Evolutionary conservation across 202 grass and related monocot species (phyloP).

Genomic region (Saccharum hybrid): DNA sequence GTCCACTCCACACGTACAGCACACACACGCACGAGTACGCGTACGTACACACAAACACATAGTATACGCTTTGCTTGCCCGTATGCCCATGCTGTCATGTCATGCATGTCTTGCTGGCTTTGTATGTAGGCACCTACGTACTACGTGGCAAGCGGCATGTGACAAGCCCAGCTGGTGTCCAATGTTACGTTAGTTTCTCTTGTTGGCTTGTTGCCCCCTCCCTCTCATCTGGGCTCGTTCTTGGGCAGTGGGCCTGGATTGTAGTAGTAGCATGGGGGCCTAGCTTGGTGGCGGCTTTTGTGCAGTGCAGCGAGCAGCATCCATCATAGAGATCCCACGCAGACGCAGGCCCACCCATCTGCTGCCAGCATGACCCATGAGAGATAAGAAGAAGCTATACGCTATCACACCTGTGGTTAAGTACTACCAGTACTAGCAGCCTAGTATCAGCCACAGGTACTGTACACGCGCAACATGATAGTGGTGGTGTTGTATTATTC

Average conservation of each 20-base stretch:
- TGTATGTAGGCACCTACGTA: too few relatives aligned
- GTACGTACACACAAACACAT: too few relatives aligned
- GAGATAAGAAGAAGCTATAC: not conserved
- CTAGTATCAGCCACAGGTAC: not conserved
- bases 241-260: conserved; percentile 51
- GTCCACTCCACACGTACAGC: too few relatives aligned
- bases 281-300: conserved; percentile 44
- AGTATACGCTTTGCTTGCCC: too few relatives aligned
- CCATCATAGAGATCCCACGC: conserved; percentile 33
- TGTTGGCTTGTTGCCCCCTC: not conserved
- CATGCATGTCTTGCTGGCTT: too few relatives aligned
- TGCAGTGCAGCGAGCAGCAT: not conserved
- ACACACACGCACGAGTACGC: too few relatives aligned
- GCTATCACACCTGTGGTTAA: not conserved
- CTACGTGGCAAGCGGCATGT: not conserved
- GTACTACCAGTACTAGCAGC: not conserved
- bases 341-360: conserved; percentile 38
- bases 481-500: too few relatives aligned
- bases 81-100: too few relatives aligned
- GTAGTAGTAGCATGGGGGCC: conserved; percentile 36
- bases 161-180: conserved; percentile 7
- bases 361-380: too few relatives aligned
- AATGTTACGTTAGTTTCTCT: conserved; percentile 21
- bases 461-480: too few relatives aligned
- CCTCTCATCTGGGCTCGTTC: not conserved